Evolutionary conservation across 1,284 basidiomycete genomes (phyloP).

Genomic region (Pseudozyma hubeiensis): DNA sequence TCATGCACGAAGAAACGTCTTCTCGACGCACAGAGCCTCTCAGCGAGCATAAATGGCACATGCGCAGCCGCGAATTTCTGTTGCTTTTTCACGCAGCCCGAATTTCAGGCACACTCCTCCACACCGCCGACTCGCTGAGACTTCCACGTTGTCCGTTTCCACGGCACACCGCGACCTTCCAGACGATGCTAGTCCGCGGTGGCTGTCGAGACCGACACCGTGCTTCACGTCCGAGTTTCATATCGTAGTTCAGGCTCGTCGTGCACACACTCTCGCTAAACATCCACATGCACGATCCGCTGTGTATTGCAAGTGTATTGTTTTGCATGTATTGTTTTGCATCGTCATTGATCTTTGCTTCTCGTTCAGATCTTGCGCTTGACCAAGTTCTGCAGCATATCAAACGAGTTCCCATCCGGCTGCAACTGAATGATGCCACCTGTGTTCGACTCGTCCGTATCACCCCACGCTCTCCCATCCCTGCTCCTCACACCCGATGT

Average conservation of each 20-base stretch:
- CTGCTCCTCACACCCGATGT: conserved; percentile 13
- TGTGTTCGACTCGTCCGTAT: conserved; percentile 15
- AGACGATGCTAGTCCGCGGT: conserved; percentile 19
- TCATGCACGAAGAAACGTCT: neutral
- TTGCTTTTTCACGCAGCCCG: conserved; percentile 8
- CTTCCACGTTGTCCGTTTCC: conserved; percentile 25
- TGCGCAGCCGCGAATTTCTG: neutral
- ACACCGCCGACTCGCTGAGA: neutral
- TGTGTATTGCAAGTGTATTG: too few relatives aligned
- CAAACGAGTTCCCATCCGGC: conserved; percentile 97
- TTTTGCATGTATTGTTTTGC: too few relatives aligned
- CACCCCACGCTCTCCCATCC: conserved; percentile 53
- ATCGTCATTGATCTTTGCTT: too few relatives aligned
- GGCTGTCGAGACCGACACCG: too few relatives aligned
- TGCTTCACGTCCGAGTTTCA: too few relatives aligned
- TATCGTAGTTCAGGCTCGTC: too few relatives aligned
- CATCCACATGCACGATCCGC: too few relatives aligned
- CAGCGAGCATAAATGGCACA: neutral
- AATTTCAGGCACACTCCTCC: conserved; percentile 7
- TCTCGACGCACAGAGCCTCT: conserved; percentile 13
- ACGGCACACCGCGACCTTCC: conserved; percentile 35
- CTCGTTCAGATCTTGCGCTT: conserved; percentile 72
- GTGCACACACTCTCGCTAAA: neutral
- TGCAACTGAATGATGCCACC: conserved; percentile 74
- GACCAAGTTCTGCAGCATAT: conserved; percentile 91